Percentiles rank a stretch among this genome's conserved stretches.
These are phyloP conservation scores for Epichloe hybrida DNA, from an alignment of 2,329 filamentous ascomycete species.

Conservation along the genomic window DNA sequence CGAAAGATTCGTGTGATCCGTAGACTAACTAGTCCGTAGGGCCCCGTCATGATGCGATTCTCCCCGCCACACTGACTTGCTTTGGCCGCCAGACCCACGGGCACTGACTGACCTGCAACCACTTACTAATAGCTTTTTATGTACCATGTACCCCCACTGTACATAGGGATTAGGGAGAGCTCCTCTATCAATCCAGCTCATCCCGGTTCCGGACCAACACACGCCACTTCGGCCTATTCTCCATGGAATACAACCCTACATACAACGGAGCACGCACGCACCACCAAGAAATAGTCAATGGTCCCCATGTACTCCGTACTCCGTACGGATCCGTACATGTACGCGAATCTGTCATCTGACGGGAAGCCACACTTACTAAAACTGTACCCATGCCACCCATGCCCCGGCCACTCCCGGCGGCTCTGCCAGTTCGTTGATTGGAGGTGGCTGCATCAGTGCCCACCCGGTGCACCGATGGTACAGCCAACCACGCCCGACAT, in stretches of 20 bases:
- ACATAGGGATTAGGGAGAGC: too few species aligned
- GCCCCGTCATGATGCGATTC: neutral
- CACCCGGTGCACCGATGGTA: neutral
- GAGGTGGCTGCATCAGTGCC: neutral
- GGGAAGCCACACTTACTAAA: neutral
- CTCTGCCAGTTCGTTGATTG: constrained; percentile 4
- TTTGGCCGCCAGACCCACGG: neutral
- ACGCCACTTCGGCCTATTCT: too few species aligned
- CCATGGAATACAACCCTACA: neutral
- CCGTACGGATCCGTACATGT: too few species aligned
- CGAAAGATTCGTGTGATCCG: neutral
- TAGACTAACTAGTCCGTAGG: neutral
- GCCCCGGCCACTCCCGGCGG: constrained; percentile 1
- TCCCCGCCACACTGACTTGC: neutral
- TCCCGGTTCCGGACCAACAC: neutral
- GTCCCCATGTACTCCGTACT: too few species aligned
- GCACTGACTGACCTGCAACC: neutral
- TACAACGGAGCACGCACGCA: neutral
- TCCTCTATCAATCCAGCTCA: neutral
- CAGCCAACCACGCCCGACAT: neutral
- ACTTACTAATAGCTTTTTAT: neutral
- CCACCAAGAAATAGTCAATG: neutral
- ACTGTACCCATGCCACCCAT: neutral
- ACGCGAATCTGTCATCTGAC: neutral
- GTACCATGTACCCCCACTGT: too few species aligned